Evolutionary conservation across 805 yeast species (phyloP).

Genomic region (Myxozyma neglecta): DNA sequence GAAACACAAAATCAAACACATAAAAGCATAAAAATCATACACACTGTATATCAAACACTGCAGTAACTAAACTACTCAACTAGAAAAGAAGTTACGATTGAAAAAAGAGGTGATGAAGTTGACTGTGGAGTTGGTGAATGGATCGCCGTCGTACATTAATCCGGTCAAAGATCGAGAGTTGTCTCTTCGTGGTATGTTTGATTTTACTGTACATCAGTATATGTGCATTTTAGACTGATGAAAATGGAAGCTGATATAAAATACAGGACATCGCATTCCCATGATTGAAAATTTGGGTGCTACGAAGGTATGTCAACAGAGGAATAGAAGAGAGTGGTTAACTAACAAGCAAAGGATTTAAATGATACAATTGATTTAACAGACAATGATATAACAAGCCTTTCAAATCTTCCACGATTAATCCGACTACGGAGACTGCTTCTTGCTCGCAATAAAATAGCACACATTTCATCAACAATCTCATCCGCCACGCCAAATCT

Average conservation of each 20-base stretch:
- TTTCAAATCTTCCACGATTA: conserved; percentile 53
- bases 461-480: conserved; percentile 44
- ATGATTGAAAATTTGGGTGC: conserved; percentile 48
- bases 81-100: too few relatives aligned
- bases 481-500: conserved; percentile 49
- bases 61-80: too few relatives aligned
- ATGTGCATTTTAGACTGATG: background rate
- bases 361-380: conserved; percentile 68
- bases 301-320: conserved; percentile 32
- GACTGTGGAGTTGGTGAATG: conserved; percentile 51
- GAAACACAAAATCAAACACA: too few relatives aligned
- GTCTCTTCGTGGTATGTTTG: conserved; percentile 43
- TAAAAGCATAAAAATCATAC: too few relatives aligned
- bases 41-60: too few relatives aligned
- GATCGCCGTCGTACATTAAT: conserved; percentile 54
- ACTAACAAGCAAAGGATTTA: conserved; percentile 37
- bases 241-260: background rate
- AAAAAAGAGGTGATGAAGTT: conserved; percentile 49
- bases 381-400: conserved; percentile 63
- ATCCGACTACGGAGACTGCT: conserved; percentile 53
- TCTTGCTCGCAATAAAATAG: conserved; percentile 62
- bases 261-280: conserved; percentile 42
- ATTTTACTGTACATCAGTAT: background rate
- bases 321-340: background rate
- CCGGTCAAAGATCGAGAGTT: conserved; percentile 45